Percentiles rank a stretch among this genome's conserved stretches.
Conservation (phyloP, 441 rosid species). For the Erodium chrysanthum region DNA sequence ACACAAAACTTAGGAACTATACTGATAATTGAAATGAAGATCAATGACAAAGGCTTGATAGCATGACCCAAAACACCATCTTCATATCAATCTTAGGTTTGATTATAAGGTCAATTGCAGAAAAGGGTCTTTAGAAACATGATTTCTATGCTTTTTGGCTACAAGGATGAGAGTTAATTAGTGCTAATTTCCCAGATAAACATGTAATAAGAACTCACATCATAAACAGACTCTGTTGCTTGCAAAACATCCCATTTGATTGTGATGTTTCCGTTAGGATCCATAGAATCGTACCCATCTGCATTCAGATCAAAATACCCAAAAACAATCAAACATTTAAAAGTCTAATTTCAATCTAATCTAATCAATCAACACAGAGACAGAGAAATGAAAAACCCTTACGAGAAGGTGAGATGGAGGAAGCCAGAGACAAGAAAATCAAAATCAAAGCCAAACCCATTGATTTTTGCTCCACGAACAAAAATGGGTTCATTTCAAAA, state of each 20-base stretch:
- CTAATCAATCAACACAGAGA: not conserved
- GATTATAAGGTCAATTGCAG: too few species aligned
- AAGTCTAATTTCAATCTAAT: not conserved
- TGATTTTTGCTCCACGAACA: not conserved
- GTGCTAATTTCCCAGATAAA: too few species aligned
- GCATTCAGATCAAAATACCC: not conserved
- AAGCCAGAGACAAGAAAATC: not conserved
- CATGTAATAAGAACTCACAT: not conserved
- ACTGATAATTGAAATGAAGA: too few species aligned
- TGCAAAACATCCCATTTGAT: conserved; percentile 4
- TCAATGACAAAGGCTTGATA: too few species aligned
- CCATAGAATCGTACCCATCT: conserved; percentile 5
- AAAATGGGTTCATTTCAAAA: conserved; percentile 2
- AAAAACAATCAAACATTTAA: not conserved
- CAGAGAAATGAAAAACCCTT: not conserved
- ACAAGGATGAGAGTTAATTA: not conserved
- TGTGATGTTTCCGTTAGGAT: not conserved
- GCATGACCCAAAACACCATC: too few species aligned
- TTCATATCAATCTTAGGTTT: not conserved
- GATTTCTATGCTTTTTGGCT: not conserved
- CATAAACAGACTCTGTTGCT: not conserved
- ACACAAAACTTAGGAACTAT: too few species aligned
- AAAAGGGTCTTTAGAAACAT: not conserved
- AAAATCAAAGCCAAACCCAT: not conserved
- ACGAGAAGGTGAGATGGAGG: conserved; percentile 1